Evolutionary conservation across 805 yeast species (phyloP), one percentile per base, ranked within the genome.

Genomic region (Saccharomycopsis fermentans): DNA sequence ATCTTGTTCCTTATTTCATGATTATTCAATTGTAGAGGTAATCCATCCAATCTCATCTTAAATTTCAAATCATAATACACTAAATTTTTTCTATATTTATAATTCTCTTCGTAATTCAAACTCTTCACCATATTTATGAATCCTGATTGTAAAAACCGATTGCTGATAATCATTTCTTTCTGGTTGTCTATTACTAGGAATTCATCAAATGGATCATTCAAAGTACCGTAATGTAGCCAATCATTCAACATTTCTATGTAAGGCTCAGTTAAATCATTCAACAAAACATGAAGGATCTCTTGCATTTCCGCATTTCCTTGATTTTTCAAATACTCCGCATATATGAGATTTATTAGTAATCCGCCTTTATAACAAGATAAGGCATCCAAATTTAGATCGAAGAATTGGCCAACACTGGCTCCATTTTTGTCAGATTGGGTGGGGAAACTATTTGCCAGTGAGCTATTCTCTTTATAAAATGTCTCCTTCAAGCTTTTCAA

Each of bases 171-270:
- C 40, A 24, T 14, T 26, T 54, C 51, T n/a, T 17, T 35, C n/a
- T 37, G 29, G 36, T 64, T 78, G 73, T 43, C 39, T 34, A 80
- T 77, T n/a, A 94, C 81, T 66, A 90, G 71, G 68, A 94, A 94
- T 69, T 92, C 99, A 43, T 84, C 82, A 66, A 81, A 82, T 0
- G 88, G 89, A 65, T 94, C 99, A 62, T 81, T 77, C 9, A 94
- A 74, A 5, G 74, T 73, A 0, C 99, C 99, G 54, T 77, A 72
- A 4, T 78, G 76, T 17, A 92, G 74, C 99, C 99, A 94, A n/a
- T 73, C 68, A 64, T 86, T 83, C 9, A 94, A 73, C 82, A 87
- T 86, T 1, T 64, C 63, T 19, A 88, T 74, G 65, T 89, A 94
- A 43, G 81, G 81, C 35, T 62, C 65, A 40, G 95, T 82, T 1